These are phyloP conservation scores for Zangia roseola DNA, from an alignment of 768 basidiomycete species.

Conservation along the genomic window DNA sequence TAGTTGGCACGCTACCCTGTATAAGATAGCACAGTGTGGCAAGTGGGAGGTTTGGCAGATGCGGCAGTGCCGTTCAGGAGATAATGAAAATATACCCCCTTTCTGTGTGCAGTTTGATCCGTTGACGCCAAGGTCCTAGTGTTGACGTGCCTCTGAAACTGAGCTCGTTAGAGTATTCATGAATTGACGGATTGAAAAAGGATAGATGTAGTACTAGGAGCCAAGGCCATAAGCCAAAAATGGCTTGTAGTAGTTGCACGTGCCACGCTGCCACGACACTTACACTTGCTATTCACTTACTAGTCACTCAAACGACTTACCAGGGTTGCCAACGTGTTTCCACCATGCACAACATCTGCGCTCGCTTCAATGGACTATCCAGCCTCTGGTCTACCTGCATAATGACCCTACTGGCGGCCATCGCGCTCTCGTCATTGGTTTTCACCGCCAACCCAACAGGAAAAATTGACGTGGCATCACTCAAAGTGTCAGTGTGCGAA, in stretches of 20 bases:
- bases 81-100: constrained; percentile 10
- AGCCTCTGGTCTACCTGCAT: constrained; percentile 72
- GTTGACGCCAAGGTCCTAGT: constrained; percentile 10
- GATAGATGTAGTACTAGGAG: not conserved
- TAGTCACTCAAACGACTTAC: not conserved
- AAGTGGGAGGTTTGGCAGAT: not conserved
- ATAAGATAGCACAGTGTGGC: constrained; percentile 1
- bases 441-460: constrained; percentile 60
- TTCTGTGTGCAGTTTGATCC: not conserved
- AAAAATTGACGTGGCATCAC: constrained; percentile 53
- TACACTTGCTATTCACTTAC: too few species aligned
- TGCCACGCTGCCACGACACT: constrained; percentile 4
- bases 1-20: not conserved
- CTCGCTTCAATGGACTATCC: constrained; percentile 73
- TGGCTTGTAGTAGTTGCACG: constrained; percentile 4
- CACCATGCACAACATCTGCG: constrained; percentile 66
- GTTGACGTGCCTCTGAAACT: constrained; percentile 4
- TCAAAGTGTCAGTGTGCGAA: constrained; percentile 70
- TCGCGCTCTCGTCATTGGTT: constrained; percentile 73
- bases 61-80: constrained; percentile 4
- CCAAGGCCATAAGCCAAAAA: constrained; percentile 2
- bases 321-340: not conserved
- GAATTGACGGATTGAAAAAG: too few species aligned
- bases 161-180: not conserved
- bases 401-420: constrained; percentile 66